Evolutionary conservation across 176 grass and related monocot genomes (phyloP).

Genomic region (Calamus simplicifolius): DNA sequence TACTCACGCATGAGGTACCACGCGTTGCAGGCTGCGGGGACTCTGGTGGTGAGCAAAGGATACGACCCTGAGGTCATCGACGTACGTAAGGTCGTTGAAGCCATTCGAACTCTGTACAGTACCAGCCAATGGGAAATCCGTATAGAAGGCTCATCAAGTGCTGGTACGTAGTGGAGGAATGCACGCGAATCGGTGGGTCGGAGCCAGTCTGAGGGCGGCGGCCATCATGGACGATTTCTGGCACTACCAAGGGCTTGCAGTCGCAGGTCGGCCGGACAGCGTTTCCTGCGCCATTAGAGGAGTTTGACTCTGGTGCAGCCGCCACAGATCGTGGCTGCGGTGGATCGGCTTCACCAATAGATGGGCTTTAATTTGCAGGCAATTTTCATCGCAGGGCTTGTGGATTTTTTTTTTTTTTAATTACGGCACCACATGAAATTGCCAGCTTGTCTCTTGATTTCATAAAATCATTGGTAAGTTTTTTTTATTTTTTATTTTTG

Average conservation of each 20-base stretch:
- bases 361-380: too few relatives aligned
- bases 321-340: slow-evolving; percentile 65
- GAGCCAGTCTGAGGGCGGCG: slow-evolving; percentile 47
- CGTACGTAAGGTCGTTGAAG: slow-evolving; percentile 55
- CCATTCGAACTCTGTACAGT: slow-evolving; percentile 78
- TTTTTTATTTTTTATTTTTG: too few relatives aligned
- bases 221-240: slow-evolving; percentile 89
- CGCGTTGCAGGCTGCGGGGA: slow-evolving; percentile 77
- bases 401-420: too few relatives aligned
- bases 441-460: too few relatives aligned
- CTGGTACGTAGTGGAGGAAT: slow-evolving; percentile 87
- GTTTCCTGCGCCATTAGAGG: slow-evolving; percentile 62
- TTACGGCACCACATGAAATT: too few relatives aligned
- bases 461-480: too few relatives aligned
- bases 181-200: slow-evolving; percentile 80
- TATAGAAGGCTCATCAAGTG: slow-evolving; percentile 74
- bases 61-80: slow-evolving; percentile 82
- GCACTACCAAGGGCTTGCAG: slow-evolving; percentile 78
- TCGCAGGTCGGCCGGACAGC: slow-evolving; percentile 81
- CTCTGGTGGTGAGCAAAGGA: slow-evolving; percentile 75
- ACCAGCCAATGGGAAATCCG: slow-evolving; percentile 55
- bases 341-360: slow-evolving; percentile 76
- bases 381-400: too few relatives aligned
- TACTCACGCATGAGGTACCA: slow-evolving; percentile 92
- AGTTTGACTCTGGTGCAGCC: slow-evolving; percentile 75